Evolutionary conservation across 2,329 filamentous ascomycete species (phyloP).

Genomic region (Colletotrichum karsti): DNA sequence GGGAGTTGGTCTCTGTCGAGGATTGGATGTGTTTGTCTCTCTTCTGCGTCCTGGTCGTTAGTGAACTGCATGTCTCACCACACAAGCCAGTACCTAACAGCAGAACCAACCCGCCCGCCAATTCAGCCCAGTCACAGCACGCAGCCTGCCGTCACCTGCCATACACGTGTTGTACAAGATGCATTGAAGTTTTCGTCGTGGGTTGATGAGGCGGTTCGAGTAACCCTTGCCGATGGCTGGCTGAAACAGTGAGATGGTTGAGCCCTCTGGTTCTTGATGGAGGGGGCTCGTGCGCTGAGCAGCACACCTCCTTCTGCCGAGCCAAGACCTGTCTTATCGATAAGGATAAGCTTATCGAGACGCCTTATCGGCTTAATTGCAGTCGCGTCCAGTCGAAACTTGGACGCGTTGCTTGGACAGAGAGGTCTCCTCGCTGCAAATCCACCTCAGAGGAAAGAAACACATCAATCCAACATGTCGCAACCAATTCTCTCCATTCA

Average conservation of each 20-base stretch:
- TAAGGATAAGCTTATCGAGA: constrained; percentile 9
- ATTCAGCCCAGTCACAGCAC: not conserved
- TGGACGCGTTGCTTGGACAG: constrained; percentile 13
- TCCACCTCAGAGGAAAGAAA: not conserved
- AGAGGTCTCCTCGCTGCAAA: no score
- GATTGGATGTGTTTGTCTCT: constrained; percentile 13
- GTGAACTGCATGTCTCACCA: constrained; percentile 8
- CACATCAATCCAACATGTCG: constrained; percentile 42
- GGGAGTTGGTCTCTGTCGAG: not conserved
- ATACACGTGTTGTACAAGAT: not conserved
- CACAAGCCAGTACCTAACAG: not conserved
- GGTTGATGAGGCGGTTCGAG: not conserved
- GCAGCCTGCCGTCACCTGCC: not conserved
- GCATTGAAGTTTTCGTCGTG: not conserved
- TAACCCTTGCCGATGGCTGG: not conserved
- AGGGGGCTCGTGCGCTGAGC: not conserved
- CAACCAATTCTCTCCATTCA: constrained; percentile 52
- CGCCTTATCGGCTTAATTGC: constrained; percentile 11
- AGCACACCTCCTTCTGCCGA: not conserved
- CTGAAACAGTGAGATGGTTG: constrained; percentile 9
- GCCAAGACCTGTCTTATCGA: constrained; percentile 20
- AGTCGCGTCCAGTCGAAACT: not conserved
- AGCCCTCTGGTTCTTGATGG: not conserved
- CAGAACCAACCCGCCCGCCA: not conserved
- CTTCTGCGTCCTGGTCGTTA: not conserved